These are phyloP conservation scores for Pichia cabralensis DNA, from an alignment of 805 yeast species.

Conservation along the genomic window DNA sequence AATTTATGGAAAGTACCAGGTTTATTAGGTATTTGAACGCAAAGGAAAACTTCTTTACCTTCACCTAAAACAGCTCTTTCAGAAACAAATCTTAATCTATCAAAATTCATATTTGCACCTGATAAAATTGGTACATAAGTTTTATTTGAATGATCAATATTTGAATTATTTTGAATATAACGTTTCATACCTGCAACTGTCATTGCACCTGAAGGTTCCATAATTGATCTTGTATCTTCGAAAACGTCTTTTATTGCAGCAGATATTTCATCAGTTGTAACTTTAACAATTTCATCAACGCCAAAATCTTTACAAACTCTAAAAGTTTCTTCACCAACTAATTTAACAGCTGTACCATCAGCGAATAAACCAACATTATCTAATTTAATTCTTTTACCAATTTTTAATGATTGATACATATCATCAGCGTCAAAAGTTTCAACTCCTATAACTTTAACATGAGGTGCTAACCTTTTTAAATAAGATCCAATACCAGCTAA, in stretches of 20 bases:
- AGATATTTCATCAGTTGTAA: conserved; percentile 65
- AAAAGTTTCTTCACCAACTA: conserved; percentile 87
- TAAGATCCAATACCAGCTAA: conserved; percentile 87
- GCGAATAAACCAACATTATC: conserved; percentile 90
- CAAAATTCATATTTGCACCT: conserved; percentile 98
- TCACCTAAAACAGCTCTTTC: conserved; percentile 99
- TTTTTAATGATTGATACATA: conserved; percentile 59
- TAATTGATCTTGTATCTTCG: conserved; percentile 87
- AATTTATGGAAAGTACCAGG: conserved; percentile 84
- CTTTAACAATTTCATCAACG: conserved; percentile 73
- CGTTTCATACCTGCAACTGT: conserved; percentile 91
- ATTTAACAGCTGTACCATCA: conserved; percentile 94
- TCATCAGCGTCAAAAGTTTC: conserved; percentile 96
- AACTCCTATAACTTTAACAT: conserved; percentile 88
- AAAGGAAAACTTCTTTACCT: conserved; percentile 89
- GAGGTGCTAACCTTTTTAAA: conserved; percentile 94
- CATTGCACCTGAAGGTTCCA: conserved; percentile 97
- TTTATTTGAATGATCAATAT: conserved; percentile 56
- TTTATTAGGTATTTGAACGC: conserved; percentile 81
- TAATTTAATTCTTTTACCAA: conserved; percentile 45
- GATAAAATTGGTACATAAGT: conserved; percentile 79
- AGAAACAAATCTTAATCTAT: conserved; percentile 86
- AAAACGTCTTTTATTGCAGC: conserved; percentile 97
- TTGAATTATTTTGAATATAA: conserved; percentile 60
- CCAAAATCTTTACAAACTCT: conserved; percentile 56